These are phyloP conservation scores for Hamamelis virginiana DNA, from an alignment of 164 flowering plant genomes.

Conservation along the genomic window DNA sequence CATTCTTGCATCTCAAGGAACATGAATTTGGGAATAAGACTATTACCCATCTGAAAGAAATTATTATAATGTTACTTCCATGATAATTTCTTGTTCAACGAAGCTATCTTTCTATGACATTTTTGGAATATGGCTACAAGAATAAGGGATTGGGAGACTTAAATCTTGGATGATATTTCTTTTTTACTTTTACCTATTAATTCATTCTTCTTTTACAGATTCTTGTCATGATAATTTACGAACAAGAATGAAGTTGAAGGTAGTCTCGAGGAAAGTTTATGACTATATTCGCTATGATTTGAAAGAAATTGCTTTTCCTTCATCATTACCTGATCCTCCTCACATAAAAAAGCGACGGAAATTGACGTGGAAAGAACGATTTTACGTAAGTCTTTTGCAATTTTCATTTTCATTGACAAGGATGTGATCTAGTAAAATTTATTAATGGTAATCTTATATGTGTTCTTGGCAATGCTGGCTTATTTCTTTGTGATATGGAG, in stretches of 20 bases:
- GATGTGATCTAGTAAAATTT: too few relatives aligned
- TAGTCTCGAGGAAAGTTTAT: constrained; percentile 53
- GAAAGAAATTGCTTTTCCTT: constrained; percentile 90
- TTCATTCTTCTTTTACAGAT: not conserved
- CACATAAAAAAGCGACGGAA: constrained; percentile 54
- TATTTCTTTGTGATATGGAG: not conserved
- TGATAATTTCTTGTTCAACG: too few relatives aligned
- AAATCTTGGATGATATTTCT: too few relatives aligned
- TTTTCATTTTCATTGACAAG: not conserved
- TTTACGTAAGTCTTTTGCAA: constrained; percentile 36
- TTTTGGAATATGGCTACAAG: too few relatives aligned
- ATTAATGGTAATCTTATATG: too few relatives aligned
- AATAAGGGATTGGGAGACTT: too few relatives aligned
- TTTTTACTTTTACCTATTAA: too few relatives aligned
- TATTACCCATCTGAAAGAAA: too few relatives aligned
- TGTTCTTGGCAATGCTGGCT: not conserved
- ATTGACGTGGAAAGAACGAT: constrained; percentile 67
- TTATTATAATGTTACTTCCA: too few relatives aligned
- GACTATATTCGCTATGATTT: constrained; percentile 86
- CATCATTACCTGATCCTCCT: constrained; percentile 87
- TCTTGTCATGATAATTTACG: not conserved
- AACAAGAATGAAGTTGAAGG: constrained; percentile 68
- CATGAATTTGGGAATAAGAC: too few relatives aligned
- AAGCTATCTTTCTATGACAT: too few relatives aligned
- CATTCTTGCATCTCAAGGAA: too few relatives aligned